Percentiles rank a stretch among this genome's conserved stretches.
Conservation (phyloP, 352 stramenopile species). For the Pythium phragmiticola region DNA sequence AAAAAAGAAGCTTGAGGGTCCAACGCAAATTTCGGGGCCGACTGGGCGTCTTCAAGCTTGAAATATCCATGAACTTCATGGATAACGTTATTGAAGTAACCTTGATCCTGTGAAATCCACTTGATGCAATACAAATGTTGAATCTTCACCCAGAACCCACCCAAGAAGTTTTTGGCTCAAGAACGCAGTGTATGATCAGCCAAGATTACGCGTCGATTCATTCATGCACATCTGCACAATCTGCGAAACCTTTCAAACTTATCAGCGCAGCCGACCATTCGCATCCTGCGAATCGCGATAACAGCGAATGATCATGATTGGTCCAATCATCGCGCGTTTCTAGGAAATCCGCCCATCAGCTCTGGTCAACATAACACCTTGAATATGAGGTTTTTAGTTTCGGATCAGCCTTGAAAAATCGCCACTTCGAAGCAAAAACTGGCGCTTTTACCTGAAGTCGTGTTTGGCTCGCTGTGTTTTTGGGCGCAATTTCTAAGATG, state of each 20-base stretch:
- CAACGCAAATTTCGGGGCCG: not conserved
- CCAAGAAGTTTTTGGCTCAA: too few species aligned
- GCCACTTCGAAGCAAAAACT: conserved; percentile 10
- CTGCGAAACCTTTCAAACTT: conserved; percentile 1
- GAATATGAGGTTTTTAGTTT: conserved; percentile 5
- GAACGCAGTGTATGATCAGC: too few species aligned
- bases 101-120: too few species aligned
- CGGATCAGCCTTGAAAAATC: conserved; percentile 7
- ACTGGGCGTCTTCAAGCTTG: too few species aligned
- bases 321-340: conserved; percentile 14
- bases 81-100: too few species aligned
- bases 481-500: not conserved
- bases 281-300: not conserved
- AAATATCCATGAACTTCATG: too few species aligned
- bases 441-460: not conserved
- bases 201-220: too few species aligned
- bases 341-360: not conserved
- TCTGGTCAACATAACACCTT: conserved; percentile 6
- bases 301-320: not conserved
- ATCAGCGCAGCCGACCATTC: conserved; percentile 1
- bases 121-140: too few species aligned
- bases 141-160: too few species aligned
- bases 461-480: not conserved
- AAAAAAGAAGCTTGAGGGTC: not conserved
- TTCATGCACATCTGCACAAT: not conserved